Base-by-base conservation (phyloP, 2,329 filamentous ascomycete species). In the Ophiosphaerella narmari region DNA sequence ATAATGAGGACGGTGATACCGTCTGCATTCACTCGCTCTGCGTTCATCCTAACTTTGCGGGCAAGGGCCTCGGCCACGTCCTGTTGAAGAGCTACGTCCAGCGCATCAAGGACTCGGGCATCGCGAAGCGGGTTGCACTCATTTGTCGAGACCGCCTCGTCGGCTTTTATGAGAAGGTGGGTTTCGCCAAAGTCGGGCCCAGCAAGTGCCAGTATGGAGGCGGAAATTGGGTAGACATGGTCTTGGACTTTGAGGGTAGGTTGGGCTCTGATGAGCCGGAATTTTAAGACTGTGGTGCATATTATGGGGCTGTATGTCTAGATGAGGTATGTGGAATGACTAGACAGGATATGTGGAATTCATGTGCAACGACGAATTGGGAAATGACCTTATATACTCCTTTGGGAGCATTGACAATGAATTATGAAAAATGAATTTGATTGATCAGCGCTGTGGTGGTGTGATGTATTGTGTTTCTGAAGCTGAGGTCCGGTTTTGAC, bases 221-320 rank as follows among this genome's bases (percentile, higher is more conserved):
- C 33, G 89, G 90, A 29, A 86, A 85, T 14, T 96, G 91, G 91
- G 80, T 84, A 60, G 86, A 94, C 69, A 86, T 96, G 89, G 88
- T 91, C 5, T 39, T 71, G 36, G 70, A 71, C 32, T 71, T 72
- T 39, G 60, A 66, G 24, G 48, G 50, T 24, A 54, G 38, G 37
- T 35, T 43, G 23, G 43, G 54, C 3, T 21, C 18, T 3, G 6
- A 18, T 23, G 14, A 21, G 13, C 4, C 80, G 45, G 88, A 71
- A 1, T 7, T 29, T 29, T 29, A 29, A 6, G 18, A 21, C 18
- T 21, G 18, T 21, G 18, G 18, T 21, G 18, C 18, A 21, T 21
- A 21, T 29, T 29, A 2, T 29, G 26, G 26, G 26, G 18, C 18
- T 5, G 18, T 2, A 21, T 5, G 18, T 21, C 18, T 21, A 21